Conservation (phyloP, 371 early-diverging fungal genomes). For the Syncephalastrum racemosum region DNA sequence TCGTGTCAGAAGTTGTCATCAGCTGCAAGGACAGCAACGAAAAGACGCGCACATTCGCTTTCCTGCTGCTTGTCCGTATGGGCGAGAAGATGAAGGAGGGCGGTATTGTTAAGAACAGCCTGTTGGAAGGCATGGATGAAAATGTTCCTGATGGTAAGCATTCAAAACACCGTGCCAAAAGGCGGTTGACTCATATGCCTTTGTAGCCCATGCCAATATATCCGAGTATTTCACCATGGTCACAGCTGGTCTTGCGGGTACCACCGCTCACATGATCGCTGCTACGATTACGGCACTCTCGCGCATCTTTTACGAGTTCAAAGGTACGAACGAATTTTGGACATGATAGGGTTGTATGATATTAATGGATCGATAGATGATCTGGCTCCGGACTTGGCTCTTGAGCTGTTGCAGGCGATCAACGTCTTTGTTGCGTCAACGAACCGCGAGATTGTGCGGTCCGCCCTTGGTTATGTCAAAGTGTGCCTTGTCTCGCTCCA, state of each 20-base stretch:
- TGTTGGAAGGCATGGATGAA: slow-evolving; percentile 58
- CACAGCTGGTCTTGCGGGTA: slow-evolving; percentile 91
- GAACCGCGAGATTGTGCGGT: slow-evolving; percentile 90
- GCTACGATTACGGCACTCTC: slow-evolving; percentile 87
- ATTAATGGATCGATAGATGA: slow-evolving; percentile 29
- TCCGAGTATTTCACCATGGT: slow-evolving; percentile 84
- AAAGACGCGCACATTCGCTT: slow-evolving; percentile 82
- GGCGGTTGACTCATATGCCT: neutral
- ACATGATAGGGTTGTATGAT: neutral
- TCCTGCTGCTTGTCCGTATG: slow-evolving; percentile 84
- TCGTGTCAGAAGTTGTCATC: slow-evolving; percentile 89
- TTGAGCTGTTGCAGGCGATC: slow-evolving; percentile 68
- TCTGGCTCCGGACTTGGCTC: slow-evolving; percentile 56
- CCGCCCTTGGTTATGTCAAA: slow-evolving; percentile 92
- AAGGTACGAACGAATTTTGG: slow-evolving; percentile 34
- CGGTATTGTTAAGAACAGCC: slow-evolving; percentile 59
- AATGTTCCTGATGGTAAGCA: slow-evolving; percentile 43
- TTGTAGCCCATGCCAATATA: slow-evolving; percentile 46
- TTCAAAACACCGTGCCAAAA: slow-evolving; percentile 1
- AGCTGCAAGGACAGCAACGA: slow-evolving; percentile 93
- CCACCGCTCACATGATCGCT: slow-evolving; percentile 90
- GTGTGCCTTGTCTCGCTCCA: slow-evolving; percentile 84
- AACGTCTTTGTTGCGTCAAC: slow-evolving; percentile 75
- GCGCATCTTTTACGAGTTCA: slow-evolving; percentile 89
- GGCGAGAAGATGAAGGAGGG: slow-evolving; percentile 84